Conservation (phyloP, 257 asterid genomes). For the Plantago ovata region DNA sequence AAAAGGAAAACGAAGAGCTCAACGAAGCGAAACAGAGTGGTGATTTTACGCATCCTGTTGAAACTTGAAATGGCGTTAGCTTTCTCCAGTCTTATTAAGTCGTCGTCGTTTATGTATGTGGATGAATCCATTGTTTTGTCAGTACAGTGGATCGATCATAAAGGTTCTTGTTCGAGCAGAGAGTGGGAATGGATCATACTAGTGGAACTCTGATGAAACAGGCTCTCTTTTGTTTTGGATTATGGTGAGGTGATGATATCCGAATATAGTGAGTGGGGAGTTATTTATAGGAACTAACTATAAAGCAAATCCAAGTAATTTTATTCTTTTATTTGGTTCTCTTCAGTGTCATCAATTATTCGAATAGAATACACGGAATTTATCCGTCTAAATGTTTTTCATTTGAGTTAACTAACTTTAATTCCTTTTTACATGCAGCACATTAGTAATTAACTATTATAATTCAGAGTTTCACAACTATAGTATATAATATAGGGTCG, state of each 20-base stretch:
- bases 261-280: background rate
- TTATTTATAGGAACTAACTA: conserved; percentile 1
- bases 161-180: background rate
- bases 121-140: conserved; percentile 36
- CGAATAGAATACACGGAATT: too few relatives aligned
- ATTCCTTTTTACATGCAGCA: too few relatives aligned
- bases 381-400: too few relatives aligned
- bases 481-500: too few relatives aligned
- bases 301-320: too few relatives aligned
- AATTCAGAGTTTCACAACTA: too few relatives aligned
- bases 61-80: conserved; percentile 27
- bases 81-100: conserved; percentile 30
- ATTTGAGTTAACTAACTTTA: too few relatives aligned
- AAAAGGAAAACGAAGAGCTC: conserved; percentile 32
- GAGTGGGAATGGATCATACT: background rate
- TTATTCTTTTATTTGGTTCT: too few relatives aligned
- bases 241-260: background rate
- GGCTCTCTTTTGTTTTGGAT: background rate
- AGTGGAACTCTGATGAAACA: too few relatives aligned
- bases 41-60: conserved; percentile 22
- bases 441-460: too few relatives aligned
- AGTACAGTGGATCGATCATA: background rate
- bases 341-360: too few relatives aligned
- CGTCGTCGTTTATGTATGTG: conserved; percentile 22
- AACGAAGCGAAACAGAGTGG: conserved; percentile 30